Evolutionary conservation across 1,284 basidiomycete genomes (phyloP), one percentile per base, ranked within the genome.

Genomic region (Cutaneotrichosporon dermatis): DNA sequence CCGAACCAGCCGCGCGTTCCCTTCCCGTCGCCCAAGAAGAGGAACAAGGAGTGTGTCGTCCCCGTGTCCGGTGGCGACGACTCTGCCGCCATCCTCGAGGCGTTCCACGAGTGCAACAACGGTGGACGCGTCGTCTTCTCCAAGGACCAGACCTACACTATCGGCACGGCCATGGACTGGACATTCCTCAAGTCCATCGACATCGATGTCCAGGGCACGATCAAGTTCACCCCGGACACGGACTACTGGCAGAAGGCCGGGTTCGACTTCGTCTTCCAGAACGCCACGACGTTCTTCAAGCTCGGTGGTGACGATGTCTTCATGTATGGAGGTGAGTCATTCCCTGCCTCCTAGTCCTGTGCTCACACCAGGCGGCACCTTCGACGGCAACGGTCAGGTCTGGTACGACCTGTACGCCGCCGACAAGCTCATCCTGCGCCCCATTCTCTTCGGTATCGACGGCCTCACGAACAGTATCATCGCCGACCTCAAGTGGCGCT

Each of bases 401-500:
- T 85, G 84, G 84, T 85, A 82, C 66, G 82, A 84, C 62, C 78
- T 79, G 36, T 84, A 6, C 13, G n/a, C 51, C 36, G 16, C n/a
- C 52, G 81, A 77, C 7, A 67, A 69, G 48, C 44, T 41, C 34
- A 39, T 57, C 13, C 40, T 10, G 36, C 50, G 54, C 41, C 48
- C 54, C 52, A 61, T 63, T 54, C 33, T 67, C 59, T 63, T 69
- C 62, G 68, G 58, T 39, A 12, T 41, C 39, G 51, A 52, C 34
- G 51, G 51, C 11, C 51, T 52, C 39, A 52, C 39, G 7, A 52
- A 52, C 51, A 40, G 36, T 5, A 42, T 52, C 40, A 25, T 52
- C 51, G 25, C 39, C 15, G 40, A 42, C 51, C 11, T 52, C 16
- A 34, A 33, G 16, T 37, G 37, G 13, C 51, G 51, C 4, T 52